These are phyloP conservation scores for Trichoderma oligosporum DNA, from an alignment of 2,329 filamentous ascomycete genomes.

Conservation along the genomic window DNA sequence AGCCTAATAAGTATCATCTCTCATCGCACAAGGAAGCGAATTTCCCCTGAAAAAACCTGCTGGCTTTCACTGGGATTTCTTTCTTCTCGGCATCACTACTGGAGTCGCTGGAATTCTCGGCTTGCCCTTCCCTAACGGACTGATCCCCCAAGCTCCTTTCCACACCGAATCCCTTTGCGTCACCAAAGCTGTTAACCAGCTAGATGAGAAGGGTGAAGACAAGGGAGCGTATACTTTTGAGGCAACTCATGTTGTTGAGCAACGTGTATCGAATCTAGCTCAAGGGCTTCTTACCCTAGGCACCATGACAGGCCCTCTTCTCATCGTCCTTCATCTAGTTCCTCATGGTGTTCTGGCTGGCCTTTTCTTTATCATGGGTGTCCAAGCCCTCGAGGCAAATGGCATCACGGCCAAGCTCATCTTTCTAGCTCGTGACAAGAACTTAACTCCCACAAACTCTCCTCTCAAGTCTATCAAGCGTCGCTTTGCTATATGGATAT, in stretches of 20 bases:
- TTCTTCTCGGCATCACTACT: conserved; percentile 74
- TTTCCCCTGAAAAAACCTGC: conserved; percentile 77
- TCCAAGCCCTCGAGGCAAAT: conserved; percentile 72
- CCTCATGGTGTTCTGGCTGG: conserved; percentile 76
- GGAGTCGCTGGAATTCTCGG: conserved; percentile 72
- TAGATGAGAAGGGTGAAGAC: conserved; percentile 50
- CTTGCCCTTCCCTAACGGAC: conserved; percentile 75
- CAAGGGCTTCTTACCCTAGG: conserved; percentile 75
- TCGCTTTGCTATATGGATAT: conserved; percentile 65
- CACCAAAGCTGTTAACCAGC: conserved; percentile 51
- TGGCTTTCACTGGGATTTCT: conserved; percentile 82
- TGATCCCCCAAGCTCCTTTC: conserved; percentile 80
- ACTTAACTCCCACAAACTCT: conserved; percentile 56
- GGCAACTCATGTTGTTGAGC: conserved; percentile 66
- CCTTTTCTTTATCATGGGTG: conserved; percentile 81
- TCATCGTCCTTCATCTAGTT: conserved; percentile 71
- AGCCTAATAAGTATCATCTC: conserved; percentile 61
- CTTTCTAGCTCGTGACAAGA: conserved; percentile 62
- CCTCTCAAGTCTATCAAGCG: conserved; percentile 60
- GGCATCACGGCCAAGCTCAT: conserved; percentile 72
- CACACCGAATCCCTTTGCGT: conserved; percentile 77
- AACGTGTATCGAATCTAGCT: conserved; percentile 72
- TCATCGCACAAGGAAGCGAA: conserved; percentile 79
- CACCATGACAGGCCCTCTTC: conserved; percentile 72
- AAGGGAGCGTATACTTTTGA: conserved; percentile 55